These are phyloP conservation scores for Colletotrichum tanaceti DNA, from an alignment of 2,329 filamentous ascomycete species.

Conservation along the genomic window DNA sequence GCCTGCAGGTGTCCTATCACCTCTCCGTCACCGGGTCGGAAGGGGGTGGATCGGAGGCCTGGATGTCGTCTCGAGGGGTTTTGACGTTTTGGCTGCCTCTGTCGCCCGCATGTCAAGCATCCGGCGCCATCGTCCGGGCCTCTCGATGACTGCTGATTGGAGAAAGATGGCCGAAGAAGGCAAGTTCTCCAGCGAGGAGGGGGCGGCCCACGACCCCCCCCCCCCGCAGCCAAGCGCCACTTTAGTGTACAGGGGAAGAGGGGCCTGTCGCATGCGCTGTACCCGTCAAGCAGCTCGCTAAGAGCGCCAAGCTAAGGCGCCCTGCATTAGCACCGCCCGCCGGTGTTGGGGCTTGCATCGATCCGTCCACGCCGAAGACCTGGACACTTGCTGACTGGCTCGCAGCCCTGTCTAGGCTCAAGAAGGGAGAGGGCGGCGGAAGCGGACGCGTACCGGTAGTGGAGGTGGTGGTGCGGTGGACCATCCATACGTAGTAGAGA, in stretches of 20 bases:
- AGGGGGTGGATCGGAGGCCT: slow-evolving; percentile 8
- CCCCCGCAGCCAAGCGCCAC: slow-evolving; percentile 20
- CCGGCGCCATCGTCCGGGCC: slow-evolving; percentile 1
- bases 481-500: too few species aligned
- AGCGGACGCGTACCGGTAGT: not conserved
- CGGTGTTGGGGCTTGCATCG: slow-evolving; percentile 34
- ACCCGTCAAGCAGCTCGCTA: slow-evolving; percentile 32
- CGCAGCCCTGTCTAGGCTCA: not conserved
- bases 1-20: slow-evolving; percentile 1
- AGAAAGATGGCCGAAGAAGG: slow-evolving; percentile 17
- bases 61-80: slow-evolving; percentile 24
- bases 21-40: slow-evolving; percentile 9
- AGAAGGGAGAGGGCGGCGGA: not conserved
- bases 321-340: slow-evolving; percentile 37
- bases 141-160: not conserved
- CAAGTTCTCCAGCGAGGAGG: slow-evolving; percentile 17
- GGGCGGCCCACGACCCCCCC: too few species aligned
- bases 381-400: slow-evolving; percentile 2
- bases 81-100: slow-evolving; percentile 4
- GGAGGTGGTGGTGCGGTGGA: not conserved
- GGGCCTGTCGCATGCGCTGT: slow-evolving; percentile 29
- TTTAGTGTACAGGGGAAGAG: slow-evolving; percentile 10
- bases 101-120: not conserved
- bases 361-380: slow-evolving; percentile 23
- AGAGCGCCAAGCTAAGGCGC: slow-evolving; percentile 36